Conservation (phyloP, 345 rosid genomes). For the Eucalyptus leucophloia region DNA sequence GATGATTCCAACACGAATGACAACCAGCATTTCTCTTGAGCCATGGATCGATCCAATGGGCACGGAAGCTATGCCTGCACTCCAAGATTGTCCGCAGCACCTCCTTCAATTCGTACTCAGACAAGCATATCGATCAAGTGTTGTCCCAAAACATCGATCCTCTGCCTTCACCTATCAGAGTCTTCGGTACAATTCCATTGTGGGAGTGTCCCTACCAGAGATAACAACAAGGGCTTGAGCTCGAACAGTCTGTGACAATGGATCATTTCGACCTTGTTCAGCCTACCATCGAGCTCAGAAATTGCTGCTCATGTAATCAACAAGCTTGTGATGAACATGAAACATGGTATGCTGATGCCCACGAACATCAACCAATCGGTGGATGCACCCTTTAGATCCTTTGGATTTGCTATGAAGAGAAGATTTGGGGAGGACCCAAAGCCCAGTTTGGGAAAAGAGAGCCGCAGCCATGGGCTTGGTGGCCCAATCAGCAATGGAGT, state of each 20-base stretch:
- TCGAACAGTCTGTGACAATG: not conserved
- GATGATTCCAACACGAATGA: constrained; percentile 50
- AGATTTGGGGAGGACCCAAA: too few relatives aligned
- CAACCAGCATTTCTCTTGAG: constrained; percentile 39
- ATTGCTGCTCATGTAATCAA: not conserved
- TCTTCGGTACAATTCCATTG: constrained; percentile 4
- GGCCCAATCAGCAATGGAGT: too few relatives aligned
- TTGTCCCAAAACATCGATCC: constrained; percentile 28
- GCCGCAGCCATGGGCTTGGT: too few relatives aligned
- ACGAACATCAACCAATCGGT: too few relatives aligned
- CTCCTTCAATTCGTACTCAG: constrained; percentile 43
- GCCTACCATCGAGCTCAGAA: not conserved
- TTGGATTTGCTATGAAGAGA: too few relatives aligned
- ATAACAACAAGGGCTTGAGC: not conserved
- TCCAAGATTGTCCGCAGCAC: constrained; percentile 35
- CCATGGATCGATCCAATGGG: constrained; percentile 51
- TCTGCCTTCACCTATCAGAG: constrained; percentile 30
- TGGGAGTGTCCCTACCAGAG: not conserved
- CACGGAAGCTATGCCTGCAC: constrained; percentile 60
- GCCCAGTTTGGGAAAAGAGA: too few relatives aligned
- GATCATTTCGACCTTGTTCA: not conserved
- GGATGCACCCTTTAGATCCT: too few relatives aligned
- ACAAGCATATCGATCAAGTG: constrained; percentile 42
- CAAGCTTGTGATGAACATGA: not conserved
- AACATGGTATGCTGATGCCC: not conserved